Evolutionary conservation across 1,284 basidiomycete genomes (phyloP), one percentile per base, ranked within the genome.

Genomic region (Naganishia sp.): DNA sequence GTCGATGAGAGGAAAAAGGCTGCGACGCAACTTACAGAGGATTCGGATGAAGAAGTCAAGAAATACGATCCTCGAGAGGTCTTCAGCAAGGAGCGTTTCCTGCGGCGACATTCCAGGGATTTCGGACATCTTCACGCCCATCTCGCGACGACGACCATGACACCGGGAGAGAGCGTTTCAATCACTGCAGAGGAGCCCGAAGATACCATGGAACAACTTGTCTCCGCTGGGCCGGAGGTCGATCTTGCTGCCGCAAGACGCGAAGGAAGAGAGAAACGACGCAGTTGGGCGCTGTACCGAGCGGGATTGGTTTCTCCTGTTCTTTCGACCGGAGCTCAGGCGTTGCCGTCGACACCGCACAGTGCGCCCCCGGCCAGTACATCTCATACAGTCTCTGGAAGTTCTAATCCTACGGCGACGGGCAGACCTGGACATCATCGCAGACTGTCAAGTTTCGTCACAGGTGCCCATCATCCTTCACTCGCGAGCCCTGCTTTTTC

Each of bases 61-160:
- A 55, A 50, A 49, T 45, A 55, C 46, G 60, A 63, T 31, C 57
- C 59, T 18, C 49, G 56, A n/a, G 53, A 50, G 33, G 53, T 64
- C 9, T 64, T 64, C n/a, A 46, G 43, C 49, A 64, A 64, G 43
- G 61, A 64, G 46, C 50, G 61, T 43, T 70, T 70, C 60, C 28
- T 70, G 59, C 59, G 63, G 13, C 66, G 69, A 10, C 69, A 70
- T 59, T 67, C 66, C 11, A 42, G 44, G 46, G 69, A 70, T 45
- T 70, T 65, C 48, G 63, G 66, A 5, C 66, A 70, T 50, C 64
- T 70, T 3, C 56, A 68, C 42, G 21, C 52, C 49, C 61, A 36
- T 11, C 53, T 48, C n/a, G 46, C 44, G n/a, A 52, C 48, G 6
- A 46, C 28, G n/a, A 52, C 39, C 7, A 31, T 18, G n/a, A 15